Percentiles rank a stretch among this genome's conserved stretches.
Evolutionary conservation across 768 basidiomycete genomes (phyloP).

Genomic region (Agrocybe praecox): DNA sequence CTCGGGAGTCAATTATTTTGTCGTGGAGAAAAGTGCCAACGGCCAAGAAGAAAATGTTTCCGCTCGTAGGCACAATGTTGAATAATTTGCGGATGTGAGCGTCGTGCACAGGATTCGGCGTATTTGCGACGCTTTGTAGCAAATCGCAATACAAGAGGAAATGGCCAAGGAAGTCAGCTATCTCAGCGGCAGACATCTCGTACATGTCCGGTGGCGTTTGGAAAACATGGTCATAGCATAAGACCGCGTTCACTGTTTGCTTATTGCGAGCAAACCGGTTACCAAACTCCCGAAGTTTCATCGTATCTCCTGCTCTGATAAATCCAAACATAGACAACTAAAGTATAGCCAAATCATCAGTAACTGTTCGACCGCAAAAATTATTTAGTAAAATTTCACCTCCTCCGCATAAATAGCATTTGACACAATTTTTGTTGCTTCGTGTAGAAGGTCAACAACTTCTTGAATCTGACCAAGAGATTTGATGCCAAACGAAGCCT

Average conservation of each 20-base stretch:
- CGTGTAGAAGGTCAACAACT: constrained; percentile 26
- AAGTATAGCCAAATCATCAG: background rate
- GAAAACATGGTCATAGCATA: constrained; percentile 48
- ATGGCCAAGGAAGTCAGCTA: constrained; percentile 30
- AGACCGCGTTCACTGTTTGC: constrained; percentile 31
- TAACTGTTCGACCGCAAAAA: too few relatives aligned
- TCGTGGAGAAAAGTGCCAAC: constrained; percentile 30
- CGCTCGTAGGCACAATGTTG: constrained; percentile 27
- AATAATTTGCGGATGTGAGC: constrained; percentile 35
- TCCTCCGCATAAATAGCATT: constrained; percentile 2
- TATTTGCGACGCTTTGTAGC: constrained; percentile 25
- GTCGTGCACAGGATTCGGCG: constrained; percentile 24
- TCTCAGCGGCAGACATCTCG: constrained; percentile 21
- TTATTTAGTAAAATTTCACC: background rate
- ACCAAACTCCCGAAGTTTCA: constrained; percentile 32
- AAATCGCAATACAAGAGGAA: constrained; percentile 37
- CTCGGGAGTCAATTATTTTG: constrained; percentile 1
- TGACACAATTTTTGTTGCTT: constrained; percentile 16
- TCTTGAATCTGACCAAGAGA: constrained; percentile 11
- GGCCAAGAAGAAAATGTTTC: constrained; percentile 32
- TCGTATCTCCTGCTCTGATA: constrained; percentile 14
- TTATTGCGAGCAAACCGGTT: constrained; percentile 23
- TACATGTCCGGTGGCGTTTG: constrained; percentile 25
- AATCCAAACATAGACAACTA: constrained; percentile 2
- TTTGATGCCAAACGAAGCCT: constrained; percentile 42